Percentiles rank a stretch among this genome's conserved stretches.
Conservation (phyloP, 2,329 filamentous ascomycete genomes). For the Paraphaeosphaeria minitans region DNA sequence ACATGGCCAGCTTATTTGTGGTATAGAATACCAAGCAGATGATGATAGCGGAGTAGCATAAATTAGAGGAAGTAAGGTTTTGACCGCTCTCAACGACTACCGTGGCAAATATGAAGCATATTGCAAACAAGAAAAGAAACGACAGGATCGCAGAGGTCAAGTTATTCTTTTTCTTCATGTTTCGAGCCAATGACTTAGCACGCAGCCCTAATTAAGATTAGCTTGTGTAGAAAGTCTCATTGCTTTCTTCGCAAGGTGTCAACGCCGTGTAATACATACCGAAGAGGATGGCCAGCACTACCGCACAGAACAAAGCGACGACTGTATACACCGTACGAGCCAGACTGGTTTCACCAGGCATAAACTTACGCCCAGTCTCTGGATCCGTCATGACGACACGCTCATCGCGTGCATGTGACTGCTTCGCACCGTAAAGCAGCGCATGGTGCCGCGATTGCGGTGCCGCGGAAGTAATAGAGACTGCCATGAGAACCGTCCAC, state of each 20-base stretch:
- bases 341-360: slow-evolving; percentile 17
- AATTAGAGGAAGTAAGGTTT: slow-evolving; percentile 26
- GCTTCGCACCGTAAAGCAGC: neutral
- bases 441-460: neutral
- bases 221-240: neutral
- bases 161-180: slow-evolving; percentile 20
- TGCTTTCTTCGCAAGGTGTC: neutral
- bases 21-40: slow-evolving; percentile 48
- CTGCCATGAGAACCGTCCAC: neutral
- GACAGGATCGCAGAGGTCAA: slow-evolving; percentile 24
- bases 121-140: slow-evolving; percentile 17
- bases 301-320: slow-evolving; percentile 17
- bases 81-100: slow-evolving; percentile 35
- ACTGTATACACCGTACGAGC: slow-evolving; percentile 19
- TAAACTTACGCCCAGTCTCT: slow-evolving; percentile 15
- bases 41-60: slow-evolving; percentile 42
- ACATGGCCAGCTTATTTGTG: slow-evolving; percentile 39
- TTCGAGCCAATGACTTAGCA: slow-evolving; percentile 19
- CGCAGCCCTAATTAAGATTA: slow-evolving; percentile 16
- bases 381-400: slow-evolving; percentile 16
- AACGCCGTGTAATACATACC: slow-evolving; percentile 9
- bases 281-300: slow-evolving; percentile 13
- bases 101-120: slow-evolving; percentile 22
- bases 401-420: slow-evolving; percentile 1
- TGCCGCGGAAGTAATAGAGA: neutral